Evolutionary conservation across 1,284 basidiomycete genomes (phyloP), one percentile per base, ranked within the genome.

Genomic region (Caloboletus firmus): DNA sequence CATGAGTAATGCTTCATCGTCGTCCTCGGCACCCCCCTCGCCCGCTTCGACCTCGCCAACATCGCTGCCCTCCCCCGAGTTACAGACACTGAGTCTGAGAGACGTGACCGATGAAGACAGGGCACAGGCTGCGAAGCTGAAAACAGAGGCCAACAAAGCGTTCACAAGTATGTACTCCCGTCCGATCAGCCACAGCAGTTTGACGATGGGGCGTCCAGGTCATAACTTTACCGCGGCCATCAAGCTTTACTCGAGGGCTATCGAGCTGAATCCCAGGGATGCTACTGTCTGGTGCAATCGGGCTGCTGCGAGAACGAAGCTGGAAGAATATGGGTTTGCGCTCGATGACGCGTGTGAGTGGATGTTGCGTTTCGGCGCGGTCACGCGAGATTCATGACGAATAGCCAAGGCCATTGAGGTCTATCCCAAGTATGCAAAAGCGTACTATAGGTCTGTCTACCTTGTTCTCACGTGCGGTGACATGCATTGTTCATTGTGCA

Each of bases 371-470:
- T 55, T 35, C 22, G 3, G 20, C 18, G 11, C 30, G 28, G 49
- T 63, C 53, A 58, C 45, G 32, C 53, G 50, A 57, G 47, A 54
- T 45, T 59, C 59, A 64, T 47, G 59, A 48, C 31, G 36, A 49
- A 15, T 61, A 94, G 91, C 81, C 57, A 89, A 87, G 67, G 97
- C 96, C 8, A 91, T 99, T 56, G 79, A 89, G 60, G 75, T 98
- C 59, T 93, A 99, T 73, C 83, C 91, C 1, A 88, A 85, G 63
- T 98, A 97, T 70, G 87, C 88, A 54, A 99, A 99, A 71, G 93
- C 93, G 0, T 94, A 90, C 69, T 95, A 90, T 71, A 78, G 89
- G 87, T 87, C 56, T 36, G 76, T 67, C 46, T 24, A 2, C 12
- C 11, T 39, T 35, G 12, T n/a, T 31, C 12, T 26, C 31, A 11